phyloP scores from a whole-genome alignment of 441 rosid species.

The Theobroma grandiflorum region DNA sequence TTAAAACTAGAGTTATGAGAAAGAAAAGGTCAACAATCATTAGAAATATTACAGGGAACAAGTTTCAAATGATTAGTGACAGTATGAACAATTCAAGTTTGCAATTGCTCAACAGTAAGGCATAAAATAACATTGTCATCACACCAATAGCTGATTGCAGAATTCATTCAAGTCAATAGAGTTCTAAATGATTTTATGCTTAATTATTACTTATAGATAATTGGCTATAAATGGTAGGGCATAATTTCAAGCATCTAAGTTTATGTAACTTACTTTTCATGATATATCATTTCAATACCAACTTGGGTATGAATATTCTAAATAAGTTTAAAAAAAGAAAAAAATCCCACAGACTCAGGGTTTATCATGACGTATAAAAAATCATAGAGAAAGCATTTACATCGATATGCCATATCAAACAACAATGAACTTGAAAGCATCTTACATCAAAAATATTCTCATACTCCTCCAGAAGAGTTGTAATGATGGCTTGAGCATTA shows the following conservation, averaged over 20 bases:
- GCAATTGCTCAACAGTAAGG: background rate
- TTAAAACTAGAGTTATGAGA: background rate
- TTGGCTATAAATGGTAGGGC: constrained; percentile 1
- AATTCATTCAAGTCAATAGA: constrained; percentile 14
- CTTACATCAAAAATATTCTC: constrained; percentile 92
- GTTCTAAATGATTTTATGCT: constrained; percentile 15
- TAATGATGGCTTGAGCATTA: constrained; percentile 92
- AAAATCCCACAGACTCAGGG: background rate
- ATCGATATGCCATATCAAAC: constrained; percentile 3
- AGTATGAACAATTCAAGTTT: background rate
- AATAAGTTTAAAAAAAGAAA: background rate
- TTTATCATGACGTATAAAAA: constrained; percentile 17
- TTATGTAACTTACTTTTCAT: background rate
- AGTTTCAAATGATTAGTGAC: background rate
- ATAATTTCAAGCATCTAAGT: constrained; percentile 14
- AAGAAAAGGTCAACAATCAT: constrained; percentile 2
- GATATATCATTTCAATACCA: constrained; percentile 10
- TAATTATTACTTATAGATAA: constrained; percentile 4
- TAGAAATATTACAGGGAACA: background rate
- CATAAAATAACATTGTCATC: constrained; percentile 12
- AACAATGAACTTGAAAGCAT: constrained; percentile 32
- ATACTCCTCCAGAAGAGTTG: constrained; percentile 91
- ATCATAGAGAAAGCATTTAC: constrained; percentile 21
- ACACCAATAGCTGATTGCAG: constrained; percentile 3
- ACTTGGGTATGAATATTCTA: constrained; percentile 5